phyloP scores from a whole-genome alignment of 1,284 basidiomycete species.

The Prillingera fragicola region DNA sequence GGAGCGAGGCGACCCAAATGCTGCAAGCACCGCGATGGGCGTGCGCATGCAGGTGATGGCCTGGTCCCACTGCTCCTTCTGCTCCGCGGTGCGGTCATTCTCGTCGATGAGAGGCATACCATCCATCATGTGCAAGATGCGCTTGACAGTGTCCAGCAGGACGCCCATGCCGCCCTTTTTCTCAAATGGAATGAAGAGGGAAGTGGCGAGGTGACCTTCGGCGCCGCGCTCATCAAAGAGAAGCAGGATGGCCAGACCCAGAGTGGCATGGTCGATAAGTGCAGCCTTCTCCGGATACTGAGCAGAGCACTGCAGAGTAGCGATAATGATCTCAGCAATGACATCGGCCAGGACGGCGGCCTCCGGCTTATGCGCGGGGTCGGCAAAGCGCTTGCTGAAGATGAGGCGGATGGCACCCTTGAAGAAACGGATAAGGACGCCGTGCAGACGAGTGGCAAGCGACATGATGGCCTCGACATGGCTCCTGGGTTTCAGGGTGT shows the following conservation, averaged over 20 bases:
- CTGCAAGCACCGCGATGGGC: slow-evolving; percentile 68
- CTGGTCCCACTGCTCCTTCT: slow-evolving; percentile 54
- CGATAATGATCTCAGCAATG: slow-evolving; percentile 67
- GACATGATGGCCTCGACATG: slow-evolving; percentile 53
- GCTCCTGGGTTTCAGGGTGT: no score
- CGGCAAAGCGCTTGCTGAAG: slow-evolving; percentile 66
- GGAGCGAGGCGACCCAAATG: slow-evolving; percentile 70
- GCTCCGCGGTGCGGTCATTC: slow-evolving; percentile 56
- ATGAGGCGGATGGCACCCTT: slow-evolving; percentile 88
- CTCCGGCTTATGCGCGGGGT: slow-evolving; percentile 70
- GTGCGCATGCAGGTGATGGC: slow-evolving; percentile 7
- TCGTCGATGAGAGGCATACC: slow-evolving; percentile 50
- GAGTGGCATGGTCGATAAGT: slow-evolving; percentile 63
- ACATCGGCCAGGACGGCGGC: slow-evolving; percentile 63
- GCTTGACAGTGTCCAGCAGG: slow-evolving; percentile 59
- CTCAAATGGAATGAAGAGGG: slow-evolving; percentile 70
- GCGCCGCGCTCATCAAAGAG: slow-evolving; percentile 60
- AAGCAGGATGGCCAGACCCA: slow-evolving; percentile 45
- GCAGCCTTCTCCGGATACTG: slow-evolving; percentile 47
- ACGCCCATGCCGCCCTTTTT: slow-evolving; percentile 66
- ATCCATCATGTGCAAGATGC: slow-evolving; percentile 57
- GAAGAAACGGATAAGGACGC: slow-evolving; percentile 75
- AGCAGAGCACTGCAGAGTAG: slow-evolving; percentile 55
- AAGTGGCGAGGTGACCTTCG: slow-evolving; percentile 71
- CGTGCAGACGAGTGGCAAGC: slow-evolving; percentile 72